Base-by-base conservation (phyloP, 345 rosid genomes). In the Cardiospermum halicacabum region DNA sequence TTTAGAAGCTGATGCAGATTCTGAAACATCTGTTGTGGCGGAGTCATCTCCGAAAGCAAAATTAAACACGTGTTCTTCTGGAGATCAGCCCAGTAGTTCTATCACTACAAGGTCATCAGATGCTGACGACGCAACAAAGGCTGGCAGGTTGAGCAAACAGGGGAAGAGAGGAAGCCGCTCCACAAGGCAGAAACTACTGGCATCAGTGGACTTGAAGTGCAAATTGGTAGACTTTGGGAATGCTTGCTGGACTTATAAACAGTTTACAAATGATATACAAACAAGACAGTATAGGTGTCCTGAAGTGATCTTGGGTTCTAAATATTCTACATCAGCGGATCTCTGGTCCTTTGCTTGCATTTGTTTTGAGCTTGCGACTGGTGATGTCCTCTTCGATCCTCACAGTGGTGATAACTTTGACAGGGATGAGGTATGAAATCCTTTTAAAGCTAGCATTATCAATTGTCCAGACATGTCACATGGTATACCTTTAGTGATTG, bases 201-300 rank as follows among this genome's bases (percentile, higher is more conserved):
- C 69, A 25, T 76, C 89, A 16, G 72, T 70, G 60, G 88, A 84
- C 48, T 50, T 79, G 22, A 84, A 73, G 58, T 87, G 88, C 81
- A 87, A 87, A 76, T 74, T 87, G 79, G 90, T 87, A 22, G 93
- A 87, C 68, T 87, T 84, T 71, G 86, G 93, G 25, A 87, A 82
- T 84, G 89, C 90, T 19, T 87, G 90, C 70, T 87, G 93, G 93
- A 87, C 93, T 30, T 79, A 82, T 73, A 84, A 87, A 76, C 93
- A 87, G 69, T 84, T 87, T 66, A 84, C 93, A 7, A 82, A 71
- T 67, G 90, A 87, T 68, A 84, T 87, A 64, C 93, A 87, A 67
- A 87, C 93, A 15, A 85, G 93, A 64, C 90, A 82, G 58, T 85
- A 87, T 61, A 75, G 90, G 74, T 87, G 90, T 72, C 93, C 90